These are phyloP conservation scores for Basipetospora chlamydospora DNA, from an alignment of 2,329 filamentous ascomycete species.

Conservation along the genomic window DNA sequence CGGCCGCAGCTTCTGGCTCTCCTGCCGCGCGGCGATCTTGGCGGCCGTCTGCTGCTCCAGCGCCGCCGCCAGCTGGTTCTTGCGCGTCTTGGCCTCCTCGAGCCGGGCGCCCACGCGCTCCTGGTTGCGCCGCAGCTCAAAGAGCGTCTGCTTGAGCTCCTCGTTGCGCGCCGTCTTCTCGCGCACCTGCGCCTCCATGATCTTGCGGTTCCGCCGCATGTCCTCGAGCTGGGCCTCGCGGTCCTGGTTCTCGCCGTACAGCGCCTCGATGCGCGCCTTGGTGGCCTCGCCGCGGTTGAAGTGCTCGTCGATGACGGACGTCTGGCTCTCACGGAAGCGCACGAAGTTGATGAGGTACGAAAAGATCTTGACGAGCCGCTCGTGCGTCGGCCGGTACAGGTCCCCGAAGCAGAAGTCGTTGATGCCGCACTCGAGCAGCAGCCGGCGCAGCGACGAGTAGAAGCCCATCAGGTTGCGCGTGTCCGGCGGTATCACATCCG, in stretches of 20 bases:
- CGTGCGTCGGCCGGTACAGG: slow-evolving; percentile 78
- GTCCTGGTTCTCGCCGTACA: slow-evolving; percentile 76
- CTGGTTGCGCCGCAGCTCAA: slow-evolving; percentile 70
- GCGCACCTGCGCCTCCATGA: slow-evolving; percentile 66
- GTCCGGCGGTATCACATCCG: slow-evolving; percentile 74
- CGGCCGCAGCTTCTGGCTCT: slow-evolving; percentile 76
- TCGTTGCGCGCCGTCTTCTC: slow-evolving; percentile 80
- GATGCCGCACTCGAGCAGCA: slow-evolving; percentile 80
- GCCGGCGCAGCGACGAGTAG: slow-evolving; percentile 65
- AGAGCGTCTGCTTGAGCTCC: slow-evolving; percentile 66
- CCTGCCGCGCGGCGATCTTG: slow-evolving; percentile 60
- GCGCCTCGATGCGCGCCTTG: slow-evolving; percentile 72
- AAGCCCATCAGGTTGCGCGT: slow-evolving; percentile 94
- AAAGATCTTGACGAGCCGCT: slow-evolving; percentile 85
- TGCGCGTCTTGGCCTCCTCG: slow-evolving; percentile 70
- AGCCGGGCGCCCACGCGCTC: slow-evolving; percentile 70
- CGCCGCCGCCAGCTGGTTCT: slow-evolving; percentile 55
- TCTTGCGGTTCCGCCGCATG: slow-evolving; percentile 64
- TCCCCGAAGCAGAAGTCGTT: slow-evolving; percentile 89
- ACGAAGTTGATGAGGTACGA: slow-evolving; percentile 99
- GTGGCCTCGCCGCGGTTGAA: slow-evolving; percentile 82
- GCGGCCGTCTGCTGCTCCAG: slow-evolving; percentile 59
- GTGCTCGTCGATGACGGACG: slow-evolving; percentile 76
- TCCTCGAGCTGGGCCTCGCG: slow-evolving; percentile 68
- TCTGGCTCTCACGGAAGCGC: slow-evolving; percentile 88